phyloP scores from a whole-genome alignment of 192 early-diverging fungal genomes.

The Entrophospora sp. region DNA sequence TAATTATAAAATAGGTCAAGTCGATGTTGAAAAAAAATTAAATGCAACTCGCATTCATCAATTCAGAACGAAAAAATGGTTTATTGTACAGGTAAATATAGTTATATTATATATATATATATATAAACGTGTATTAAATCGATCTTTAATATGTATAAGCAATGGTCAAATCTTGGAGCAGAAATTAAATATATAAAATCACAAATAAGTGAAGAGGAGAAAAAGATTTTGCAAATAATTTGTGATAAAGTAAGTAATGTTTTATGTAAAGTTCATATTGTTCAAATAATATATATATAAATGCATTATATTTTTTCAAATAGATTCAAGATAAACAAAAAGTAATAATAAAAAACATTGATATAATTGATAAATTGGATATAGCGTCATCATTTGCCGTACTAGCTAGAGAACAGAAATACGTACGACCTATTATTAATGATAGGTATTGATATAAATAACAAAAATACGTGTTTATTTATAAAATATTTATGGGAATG shows the following conservation, averaged over 20 bases:
- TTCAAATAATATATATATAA: too few species aligned
- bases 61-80: not conserved
- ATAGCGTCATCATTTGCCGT: conserved; percentile 54
- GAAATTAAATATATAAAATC: conserved; percentile 39
- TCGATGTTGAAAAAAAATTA: not conserved
- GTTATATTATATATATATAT: too few species aligned
- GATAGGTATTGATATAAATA: too few species aligned
- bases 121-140: too few species aligned
- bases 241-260: conserved; percentile 26
- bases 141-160: not conserved
- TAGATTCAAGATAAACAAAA: conserved; percentile 41
- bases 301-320: too few species aligned
- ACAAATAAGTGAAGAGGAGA: conserved; percentile 42
- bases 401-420: conserved; percentile 42
- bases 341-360: conserved; percentile 51
- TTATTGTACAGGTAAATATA: not conserved
- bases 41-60: not conserved
- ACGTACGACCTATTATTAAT: conserved; percentile 44
- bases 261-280: too few species aligned
- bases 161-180: conserved; percentile 52
- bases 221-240: conserved; percentile 42
- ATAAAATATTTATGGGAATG: too few species aligned
- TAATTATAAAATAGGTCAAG: not conserved
- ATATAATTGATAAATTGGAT: conserved; percentile 57
- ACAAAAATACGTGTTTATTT: too few species aligned